Percentiles rank a stretch among this genome's conserved stretches.
Conservation (phyloP, 352 stramenopile species). For the Pythium dissimile region DNA sequence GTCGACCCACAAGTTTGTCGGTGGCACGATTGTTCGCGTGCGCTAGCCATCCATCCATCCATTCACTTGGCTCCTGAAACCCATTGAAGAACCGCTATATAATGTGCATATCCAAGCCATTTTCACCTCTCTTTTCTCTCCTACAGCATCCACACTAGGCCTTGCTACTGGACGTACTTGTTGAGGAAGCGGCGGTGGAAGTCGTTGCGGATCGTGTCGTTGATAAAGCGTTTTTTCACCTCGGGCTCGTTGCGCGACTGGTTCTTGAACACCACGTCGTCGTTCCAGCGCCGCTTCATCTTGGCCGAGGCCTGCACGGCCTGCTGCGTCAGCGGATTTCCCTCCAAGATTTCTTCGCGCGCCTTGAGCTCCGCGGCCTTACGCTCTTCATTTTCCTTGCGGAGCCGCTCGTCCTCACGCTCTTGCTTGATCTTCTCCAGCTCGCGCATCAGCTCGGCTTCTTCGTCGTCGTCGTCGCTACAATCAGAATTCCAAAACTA, state of each 20-base stretch:
- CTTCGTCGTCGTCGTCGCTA: conserved; percentile 94
- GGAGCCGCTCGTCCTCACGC: conserved; percentile 89
- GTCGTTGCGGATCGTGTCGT: conserved; percentile 99
- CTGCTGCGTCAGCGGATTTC: conserved; percentile 90
- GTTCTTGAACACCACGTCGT: conserved; percentile 99
- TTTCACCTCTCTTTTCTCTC: neutral
- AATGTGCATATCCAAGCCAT: no score
- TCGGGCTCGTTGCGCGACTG: conserved; percentile 94
- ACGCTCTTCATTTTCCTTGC: conserved; percentile 87
- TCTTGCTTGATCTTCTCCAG: conserved; percentile 98
- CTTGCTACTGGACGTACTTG: conserved; percentile 94
- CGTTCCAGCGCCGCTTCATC: conserved; percentile 98
- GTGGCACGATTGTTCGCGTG: conserved; percentile 65
- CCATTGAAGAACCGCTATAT: no score
- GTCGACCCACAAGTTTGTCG: conserved; percentile 62
- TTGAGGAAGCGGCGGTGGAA: conserved; percentile 99
- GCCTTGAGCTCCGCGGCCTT: conserved; percentile 75
- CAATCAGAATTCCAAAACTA: no score
- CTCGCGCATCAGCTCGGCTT: conserved; percentile 95
- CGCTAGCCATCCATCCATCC: no score
- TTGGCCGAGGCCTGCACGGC: conserved; percentile 35
- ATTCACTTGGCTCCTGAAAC: no score
- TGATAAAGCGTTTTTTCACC: conserved; percentile 98
- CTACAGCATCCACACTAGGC: neutral
- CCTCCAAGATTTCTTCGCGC: conserved; percentile 91